A percentile compares a stretch with the other conserved stretches of the same genome.
These are phyloP conservation scores for Dovyalis caffra DNA, from an alignment of 345 rosid species.

Conservation along the genomic window DNA sequence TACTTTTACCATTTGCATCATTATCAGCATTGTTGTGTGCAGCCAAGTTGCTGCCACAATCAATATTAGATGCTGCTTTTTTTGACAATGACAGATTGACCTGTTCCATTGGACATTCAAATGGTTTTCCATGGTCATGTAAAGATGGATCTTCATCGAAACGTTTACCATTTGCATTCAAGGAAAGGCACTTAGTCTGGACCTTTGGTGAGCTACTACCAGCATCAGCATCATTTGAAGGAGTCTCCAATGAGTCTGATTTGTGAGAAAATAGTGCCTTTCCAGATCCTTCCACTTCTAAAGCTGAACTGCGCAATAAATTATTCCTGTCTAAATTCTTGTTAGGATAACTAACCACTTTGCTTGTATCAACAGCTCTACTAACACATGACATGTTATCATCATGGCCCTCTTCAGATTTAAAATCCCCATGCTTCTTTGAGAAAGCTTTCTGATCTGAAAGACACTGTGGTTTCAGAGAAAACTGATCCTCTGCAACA, in stretches of 20 bases:
- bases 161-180: slow-evolving; percentile 5
- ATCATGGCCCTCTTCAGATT: slow-evolving; percentile 55
- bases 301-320: slow-evolving; percentile 38
- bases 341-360: slow-evolving; percentile 25
- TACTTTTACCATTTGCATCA: slow-evolving; percentile 5
- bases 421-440: slow-evolving; percentile 31
- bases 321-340: slow-evolving; percentile 42
- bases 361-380: slow-evolving; percentile 32
- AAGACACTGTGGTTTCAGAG: slow-evolving; percentile 33
- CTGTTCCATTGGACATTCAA: background rate
- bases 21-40: background rate
- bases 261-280: slow-evolving; percentile 38
- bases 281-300: slow-evolving; percentile 32
- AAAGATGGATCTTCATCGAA: slow-evolving; percentile 3
- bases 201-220: slow-evolving; percentile 23
- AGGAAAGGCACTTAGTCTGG: slow-evolving; percentile 18
- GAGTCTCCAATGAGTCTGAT: slow-evolving; percentile 31
- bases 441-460: slow-evolving; percentile 36
- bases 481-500: slow-evolving; percentile 28
- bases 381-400: slow-evolving; percentile 51
- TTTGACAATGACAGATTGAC: background rate
- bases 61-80: slow-evolving; percentile 11
- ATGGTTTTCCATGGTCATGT: slow-evolving; percentile 1
- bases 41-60: background rate
- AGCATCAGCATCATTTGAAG: slow-evolving; percentile 29